Evolutionary conservation across 2,329 filamentous ascomycete species (phyloP), one percentile per base, ranked within the genome.

Genomic region (Talaromyces sp.): DNA sequence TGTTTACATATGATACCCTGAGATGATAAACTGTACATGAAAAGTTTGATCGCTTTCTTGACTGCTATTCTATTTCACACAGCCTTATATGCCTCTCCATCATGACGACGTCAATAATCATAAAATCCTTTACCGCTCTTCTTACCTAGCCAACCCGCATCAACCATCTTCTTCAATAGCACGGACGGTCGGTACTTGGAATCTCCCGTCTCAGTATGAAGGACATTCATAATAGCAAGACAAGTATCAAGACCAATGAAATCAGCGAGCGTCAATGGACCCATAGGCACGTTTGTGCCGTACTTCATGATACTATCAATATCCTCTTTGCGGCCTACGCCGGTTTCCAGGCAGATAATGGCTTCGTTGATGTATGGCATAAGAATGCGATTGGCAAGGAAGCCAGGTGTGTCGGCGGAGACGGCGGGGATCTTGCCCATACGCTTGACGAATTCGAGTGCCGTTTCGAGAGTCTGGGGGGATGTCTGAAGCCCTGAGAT

Each of bases 301-400:
- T 97, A 97, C 86, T 97, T 98, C 95, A 99, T 99, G 72, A 99
- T 99, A 69, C 86, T 89, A 75, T 99, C 95, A 70, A 99, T 99
- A 68, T 94, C 91, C 74, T 98, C 93, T 71, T 91, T 90, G 68
- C 87, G 85, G 19, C 95, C 95, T 0, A 99, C 88, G 3, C 92
- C 91, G 0, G 95, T 97, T 81, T 99, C 95, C 14, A 99, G 83
- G 78, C 95, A 99, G 69, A 97, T 94, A 71, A 99, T 84, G 9
- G 96, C 95, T 81, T 99, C 95, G 77, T 99, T 99, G 82, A 99
- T 97, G 77, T 99, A 99, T 0, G 95, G 95, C 95, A 99, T 99
- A 66, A 99, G 82, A 67, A 99, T 99, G 10, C 95, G 86, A 78
- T 99, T 99, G 37, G 95, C 95, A 27, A 99, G 83, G 82, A 99